A percentile compares a stretch with the other conserved stretches of the same genome.
phyloP scores from a whole-genome alignment of 2,329 filamentous ascomycete species.

The Ophiocordyceps camponoti-rufipedis region DNA sequence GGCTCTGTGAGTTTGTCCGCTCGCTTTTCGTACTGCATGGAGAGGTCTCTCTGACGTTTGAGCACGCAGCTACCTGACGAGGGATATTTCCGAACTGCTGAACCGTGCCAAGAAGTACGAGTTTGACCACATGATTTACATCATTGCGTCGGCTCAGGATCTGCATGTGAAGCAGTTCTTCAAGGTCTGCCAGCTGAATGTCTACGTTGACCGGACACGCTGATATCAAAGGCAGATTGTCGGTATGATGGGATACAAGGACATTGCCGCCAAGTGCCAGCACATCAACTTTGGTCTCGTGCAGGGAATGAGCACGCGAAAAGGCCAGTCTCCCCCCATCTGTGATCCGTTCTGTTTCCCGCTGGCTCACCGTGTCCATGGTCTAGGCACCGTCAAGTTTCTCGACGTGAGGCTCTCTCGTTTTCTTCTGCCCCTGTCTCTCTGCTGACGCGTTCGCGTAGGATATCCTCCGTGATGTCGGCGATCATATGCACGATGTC shows the following conservation, averaged over 20 bases:
- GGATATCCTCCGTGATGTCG: constrained; percentile 37
- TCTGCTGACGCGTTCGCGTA: constrained; percentile 2
- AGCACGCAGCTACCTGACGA: constrained; percentile 36
- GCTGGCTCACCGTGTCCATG: constrained; percentile 2
- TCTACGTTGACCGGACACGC: neutral
- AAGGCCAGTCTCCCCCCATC: constrained; percentile 29
- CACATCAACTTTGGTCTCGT: constrained; percentile 64
- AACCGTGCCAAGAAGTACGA: constrained; percentile 43
- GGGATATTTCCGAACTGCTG: constrained; percentile 59
- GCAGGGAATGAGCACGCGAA: constrained; percentile 51
- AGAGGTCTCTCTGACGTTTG: neutral
- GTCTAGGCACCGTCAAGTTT: constrained; percentile 3
- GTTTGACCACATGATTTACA: constrained; percentile 68
- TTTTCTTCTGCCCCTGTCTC: neutral
- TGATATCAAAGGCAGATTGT: constrained; percentile 32
- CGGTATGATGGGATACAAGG: constrained; percentile 49
- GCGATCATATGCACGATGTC: constrained; percentile 93
- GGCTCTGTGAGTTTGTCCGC: constrained; percentile 32
- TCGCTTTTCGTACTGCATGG: too few species aligned
- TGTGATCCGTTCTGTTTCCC: constrained; percentile 28
- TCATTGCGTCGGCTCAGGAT: constrained; percentile 54
- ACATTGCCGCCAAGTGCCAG: constrained; percentile 48
- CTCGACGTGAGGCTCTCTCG: constrained; percentile 1
- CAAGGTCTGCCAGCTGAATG: constrained; percentile 20
- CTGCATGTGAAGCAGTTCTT: constrained; percentile 56